phyloP scores from a whole-genome alignment of 1,284 basidiomycete species.

The Takashimella koratensis region DNA sequence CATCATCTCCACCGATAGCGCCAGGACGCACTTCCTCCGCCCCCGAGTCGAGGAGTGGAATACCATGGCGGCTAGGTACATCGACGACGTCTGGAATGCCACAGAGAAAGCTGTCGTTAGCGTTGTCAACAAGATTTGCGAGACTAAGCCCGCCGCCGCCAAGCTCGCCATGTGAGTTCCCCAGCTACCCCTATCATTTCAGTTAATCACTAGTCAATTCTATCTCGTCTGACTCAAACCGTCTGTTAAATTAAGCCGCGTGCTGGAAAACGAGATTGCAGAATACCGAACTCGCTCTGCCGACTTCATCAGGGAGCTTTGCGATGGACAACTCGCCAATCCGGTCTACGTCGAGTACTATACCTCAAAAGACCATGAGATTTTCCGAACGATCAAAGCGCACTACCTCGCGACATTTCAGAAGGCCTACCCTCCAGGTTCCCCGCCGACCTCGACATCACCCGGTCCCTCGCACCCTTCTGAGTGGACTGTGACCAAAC shows the following conservation, averaged over 20 bases:
- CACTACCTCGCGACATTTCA: no score
- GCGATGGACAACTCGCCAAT: not conserved
- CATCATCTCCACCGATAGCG: not conserved
- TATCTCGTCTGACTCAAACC: no score
- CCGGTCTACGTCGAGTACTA: not conserved
- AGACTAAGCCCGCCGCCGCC: not conserved
- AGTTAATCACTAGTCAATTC: no score
- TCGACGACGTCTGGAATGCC: not conserved
- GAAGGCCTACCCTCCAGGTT: no score
- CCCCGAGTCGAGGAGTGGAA: not conserved
- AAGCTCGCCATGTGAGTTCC: not conserved
- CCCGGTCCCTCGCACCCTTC: no score
- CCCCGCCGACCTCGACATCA: no score
- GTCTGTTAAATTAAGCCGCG: no score
- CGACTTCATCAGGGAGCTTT: not conserved
- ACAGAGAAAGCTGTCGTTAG: not conserved
- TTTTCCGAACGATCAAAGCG: no score
- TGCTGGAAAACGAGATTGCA: no score
- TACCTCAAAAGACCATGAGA: not conserved
- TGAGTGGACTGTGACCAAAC: not conserved
- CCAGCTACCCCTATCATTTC: not conserved
- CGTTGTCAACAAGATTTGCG: not conserved
- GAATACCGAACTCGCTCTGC: not conserved
- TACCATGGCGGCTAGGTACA: not conserved
- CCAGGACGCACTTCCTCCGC: not conserved